phyloP scores from a whole-genome alignment of 768 basidiomycete species.

The Pisolithus marmoratus region DNA sequence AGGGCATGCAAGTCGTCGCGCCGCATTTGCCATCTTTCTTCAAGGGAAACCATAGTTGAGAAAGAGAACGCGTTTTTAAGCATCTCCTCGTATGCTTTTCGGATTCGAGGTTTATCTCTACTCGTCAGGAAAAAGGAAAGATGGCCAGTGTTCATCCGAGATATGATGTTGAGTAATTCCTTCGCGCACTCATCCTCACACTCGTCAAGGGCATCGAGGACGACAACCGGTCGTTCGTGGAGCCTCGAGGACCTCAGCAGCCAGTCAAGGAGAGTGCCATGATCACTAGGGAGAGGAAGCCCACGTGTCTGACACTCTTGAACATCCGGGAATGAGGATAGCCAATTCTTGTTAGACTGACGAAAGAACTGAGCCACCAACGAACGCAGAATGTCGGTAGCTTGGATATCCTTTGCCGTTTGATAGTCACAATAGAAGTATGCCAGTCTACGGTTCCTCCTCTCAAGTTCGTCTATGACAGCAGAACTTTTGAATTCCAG shows the following conservation, averaged over 20 bases:
- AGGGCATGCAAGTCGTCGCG: constrained; percentile 10
- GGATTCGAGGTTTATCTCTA: constrained; percentile 10
- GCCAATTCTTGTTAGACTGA: not conserved
- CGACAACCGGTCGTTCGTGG: not conserved
- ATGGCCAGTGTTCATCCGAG: not conserved
- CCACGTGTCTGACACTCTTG: constrained; percentile 1
- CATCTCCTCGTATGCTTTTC: not conserved
- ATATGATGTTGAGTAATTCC: constrained; percentile 9
- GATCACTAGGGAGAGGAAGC: not conserved
- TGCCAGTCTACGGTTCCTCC: not conserved
- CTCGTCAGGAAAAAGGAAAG: constrained; percentile 14
- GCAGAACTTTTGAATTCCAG: not conserved
- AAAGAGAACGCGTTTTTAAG: not conserved
- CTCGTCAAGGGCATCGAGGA: constrained; percentile 21
- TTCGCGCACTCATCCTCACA: constrained; percentile 5
- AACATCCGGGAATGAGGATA: not conserved
- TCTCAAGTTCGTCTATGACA: constrained; percentile 2
- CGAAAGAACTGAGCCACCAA: constrained; percentile 13
- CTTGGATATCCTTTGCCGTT: constrained; percentile 1
- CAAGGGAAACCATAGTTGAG: constrained; percentile 8
- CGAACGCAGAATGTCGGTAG: constrained; percentile 13
- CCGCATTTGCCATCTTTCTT: not conserved
- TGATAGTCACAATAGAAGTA: constrained; percentile 24
- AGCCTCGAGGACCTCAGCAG: not conserved
- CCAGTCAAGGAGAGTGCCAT: constrained; percentile 4